phyloP scores from a whole-genome alignment of 208 protist genomes.

The Trypanosoma vivax region DNA sequence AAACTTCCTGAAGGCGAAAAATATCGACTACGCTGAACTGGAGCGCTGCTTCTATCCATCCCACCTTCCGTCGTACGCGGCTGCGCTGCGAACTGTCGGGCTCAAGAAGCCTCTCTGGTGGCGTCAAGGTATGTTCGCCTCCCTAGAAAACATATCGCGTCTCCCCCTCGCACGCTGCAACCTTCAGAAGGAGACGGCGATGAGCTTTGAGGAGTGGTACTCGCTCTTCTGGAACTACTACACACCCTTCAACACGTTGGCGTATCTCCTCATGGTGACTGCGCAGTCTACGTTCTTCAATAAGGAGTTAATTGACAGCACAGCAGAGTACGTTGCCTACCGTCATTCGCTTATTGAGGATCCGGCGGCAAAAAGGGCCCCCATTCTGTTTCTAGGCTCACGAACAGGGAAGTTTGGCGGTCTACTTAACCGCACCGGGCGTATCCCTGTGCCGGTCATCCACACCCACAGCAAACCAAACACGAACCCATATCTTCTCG shows the following conservation, averaged over 20 bases:
- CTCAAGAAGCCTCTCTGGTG: slow-evolving; percentile 67
- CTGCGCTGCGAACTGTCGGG: slow-evolving; percentile 38
- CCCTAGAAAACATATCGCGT: slow-evolving; percentile 80
- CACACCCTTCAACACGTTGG: slow-evolving; percentile 65
- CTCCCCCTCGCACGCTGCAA: slow-evolving; percentile 74
- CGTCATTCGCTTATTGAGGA: slow-evolving; percentile 63
- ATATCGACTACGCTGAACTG: slow-evolving; percentile 62
- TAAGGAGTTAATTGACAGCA: slow-evolving; percentile 63
- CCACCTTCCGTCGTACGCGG: slow-evolving; percentile 57
- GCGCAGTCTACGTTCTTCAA: slow-evolving; percentile 62
- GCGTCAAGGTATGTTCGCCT: slow-evolving; percentile 53
- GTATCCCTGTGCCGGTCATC: slow-evolving; percentile 72
- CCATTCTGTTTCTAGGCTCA: slow-evolving; percentile 78
- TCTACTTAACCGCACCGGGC: slow-evolving; percentile 68
- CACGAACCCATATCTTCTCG: slow-evolving; percentile 78
- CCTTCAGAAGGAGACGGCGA: slow-evolving; percentile 36
- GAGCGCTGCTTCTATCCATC: slow-evolving; percentile 80
- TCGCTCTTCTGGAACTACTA: slow-evolving; percentile 89
- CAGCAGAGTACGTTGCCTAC: slow-evolving; percentile 71
- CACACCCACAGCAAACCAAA: slow-evolving; percentile 79
- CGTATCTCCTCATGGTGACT: slow-evolving; percentile 77
- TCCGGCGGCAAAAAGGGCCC: slow-evolving; percentile 50
- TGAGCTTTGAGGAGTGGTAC: slow-evolving; percentile 85
- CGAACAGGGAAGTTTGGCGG: slow-evolving; percentile 71
- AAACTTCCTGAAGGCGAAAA: slow-evolving; percentile 48